A percentile compares a stretch with the other conserved stretches of the same genome.
phyloP scores from a whole-genome alignment of 2,329 filamentous ascomycete species.

The Teratosphaeria nubilosa region DNA sequence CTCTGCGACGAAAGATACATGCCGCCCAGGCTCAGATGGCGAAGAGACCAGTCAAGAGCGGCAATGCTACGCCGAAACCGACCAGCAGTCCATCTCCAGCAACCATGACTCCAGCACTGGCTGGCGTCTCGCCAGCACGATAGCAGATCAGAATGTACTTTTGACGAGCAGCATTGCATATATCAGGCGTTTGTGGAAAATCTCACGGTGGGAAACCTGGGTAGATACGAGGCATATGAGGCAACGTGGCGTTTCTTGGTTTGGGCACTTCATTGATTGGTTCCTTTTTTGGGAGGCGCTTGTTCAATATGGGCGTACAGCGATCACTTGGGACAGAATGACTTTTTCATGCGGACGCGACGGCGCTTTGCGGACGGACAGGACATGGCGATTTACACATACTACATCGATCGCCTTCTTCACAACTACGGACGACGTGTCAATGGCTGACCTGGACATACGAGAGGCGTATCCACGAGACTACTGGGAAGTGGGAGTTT shows the following conservation, averaged over 20 bases:
- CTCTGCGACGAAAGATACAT: constrained; percentile 37
- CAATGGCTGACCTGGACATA: neutral
- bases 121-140: constrained; percentile 9
- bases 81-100: constrained; percentile 8
- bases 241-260: neutral
- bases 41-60: constrained; percentile 11
- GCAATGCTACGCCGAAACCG: constrained; percentile 8
- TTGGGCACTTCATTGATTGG: neutral
- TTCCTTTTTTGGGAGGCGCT: neutral
- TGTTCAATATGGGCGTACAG: neutral
- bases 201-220: neutral
- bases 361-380: neutral
- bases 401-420: neutral
- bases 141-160: constrained; percentile 1
- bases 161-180: neutral
- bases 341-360: neutral
- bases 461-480: neutral
- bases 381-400: neutral
- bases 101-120: constrained; percentile 6
- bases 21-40: constrained; percentile 23
- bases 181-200: neutral
- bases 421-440: neutral
- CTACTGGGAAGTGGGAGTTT: neutral
- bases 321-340: neutral
- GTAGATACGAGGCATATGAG: neutral